phyloP scores from a whole-genome alignment of 2,329 filamentous ascomycete species.

The Blumeriella jaapii region DNA sequence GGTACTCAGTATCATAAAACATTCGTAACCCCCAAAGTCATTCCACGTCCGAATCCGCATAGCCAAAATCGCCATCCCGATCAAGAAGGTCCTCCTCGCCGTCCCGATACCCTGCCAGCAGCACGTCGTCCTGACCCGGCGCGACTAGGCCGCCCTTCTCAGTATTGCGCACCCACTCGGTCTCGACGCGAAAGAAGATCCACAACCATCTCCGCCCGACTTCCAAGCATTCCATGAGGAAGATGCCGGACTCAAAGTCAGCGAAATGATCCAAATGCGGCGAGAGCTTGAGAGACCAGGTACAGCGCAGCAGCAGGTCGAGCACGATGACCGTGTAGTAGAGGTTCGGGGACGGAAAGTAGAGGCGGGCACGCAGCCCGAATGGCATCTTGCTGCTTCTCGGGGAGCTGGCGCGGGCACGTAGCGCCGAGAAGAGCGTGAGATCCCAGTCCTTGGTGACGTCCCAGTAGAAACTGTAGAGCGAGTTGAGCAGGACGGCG shows the following conservation, averaged over 20 bases:
- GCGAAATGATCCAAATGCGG: slow-evolving; percentile 72
- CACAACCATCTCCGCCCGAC: slow-evolving; percentile 86
- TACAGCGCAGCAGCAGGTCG: slow-evolving; percentile 74
- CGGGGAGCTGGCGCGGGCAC: slow-evolving; percentile 58
- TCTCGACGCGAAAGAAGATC: slow-evolving; percentile 93
- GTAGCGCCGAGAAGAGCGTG: slow-evolving; percentile 57
- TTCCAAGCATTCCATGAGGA: slow-evolving; percentile 76
- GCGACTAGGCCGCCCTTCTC: slow-evolving; percentile 31
- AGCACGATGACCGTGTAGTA: slow-evolving; percentile 76
- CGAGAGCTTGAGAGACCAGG: slow-evolving; percentile 82
- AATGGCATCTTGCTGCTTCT: slow-evolving; percentile 2
- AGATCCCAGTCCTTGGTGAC: slow-evolving; percentile 95
- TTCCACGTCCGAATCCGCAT: slow-evolving; percentile 3
- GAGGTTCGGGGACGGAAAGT: slow-evolving; percentile 58
- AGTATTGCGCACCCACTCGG: slow-evolving; percentile 66
- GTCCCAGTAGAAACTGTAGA: slow-evolving; percentile 99
- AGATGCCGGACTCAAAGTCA: slow-evolving; percentile 81
- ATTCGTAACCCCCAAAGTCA: no score
- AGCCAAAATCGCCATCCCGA: slow-evolving; percentile 10
- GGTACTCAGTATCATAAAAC: no score
- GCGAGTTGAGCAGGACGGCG: slow-evolving; percentile 69
- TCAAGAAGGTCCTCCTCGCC: slow-evolving; percentile 41
- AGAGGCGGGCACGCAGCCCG: slow-evolving; percentile 63
- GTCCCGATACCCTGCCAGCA: slow-evolving; percentile 60
- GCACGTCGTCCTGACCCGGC: slow-evolving; percentile 55